A percentile compares a stretch with the other conserved stretches of the same genome.
Conservation (phyloP, 352 stramenopile genomes). For the Pythium oligandrum region DNA sequence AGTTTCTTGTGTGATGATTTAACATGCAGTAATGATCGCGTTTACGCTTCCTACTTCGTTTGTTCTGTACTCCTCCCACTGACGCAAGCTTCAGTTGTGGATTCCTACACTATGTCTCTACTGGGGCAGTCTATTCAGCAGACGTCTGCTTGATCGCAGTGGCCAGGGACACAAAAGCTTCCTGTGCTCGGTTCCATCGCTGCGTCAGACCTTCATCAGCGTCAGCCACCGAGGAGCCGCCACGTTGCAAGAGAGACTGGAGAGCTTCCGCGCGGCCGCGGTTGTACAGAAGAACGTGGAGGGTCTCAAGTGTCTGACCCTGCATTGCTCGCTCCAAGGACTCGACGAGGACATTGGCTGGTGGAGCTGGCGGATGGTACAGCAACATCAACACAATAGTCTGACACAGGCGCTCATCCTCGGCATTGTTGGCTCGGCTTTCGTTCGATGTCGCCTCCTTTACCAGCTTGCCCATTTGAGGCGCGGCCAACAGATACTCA, state of each 20-base stretch:
- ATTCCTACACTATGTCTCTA: no score
- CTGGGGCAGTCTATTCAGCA: no score
- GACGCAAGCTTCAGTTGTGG: no score
- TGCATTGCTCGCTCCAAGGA: slow-evolving; percentile 53
- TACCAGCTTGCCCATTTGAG: slow-evolving; percentile 23
- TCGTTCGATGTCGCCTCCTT: slow-evolving; percentile 14
- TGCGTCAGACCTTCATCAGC: slow-evolving; percentile 43
- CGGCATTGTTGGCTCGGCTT: slow-evolving; percentile 29
- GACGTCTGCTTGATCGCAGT: slow-evolving; percentile 69
- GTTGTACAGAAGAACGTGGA: slow-evolving; percentile 73
- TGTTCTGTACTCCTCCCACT: no score
- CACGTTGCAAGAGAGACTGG: slow-evolving; percentile 71
- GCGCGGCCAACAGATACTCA: slow-evolving; percentile 49
- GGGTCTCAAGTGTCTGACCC: slow-evolving; percentile 51
- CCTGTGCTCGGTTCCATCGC: slow-evolving; percentile 60
- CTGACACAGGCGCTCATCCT: slow-evolving; percentile 66
- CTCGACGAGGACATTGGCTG: slow-evolving; percentile 57
- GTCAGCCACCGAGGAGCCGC: slow-evolving; percentile 46
- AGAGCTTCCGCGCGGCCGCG: slow-evolving; percentile 61
- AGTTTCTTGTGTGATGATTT: neutral
- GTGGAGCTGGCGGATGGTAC: slow-evolving; percentile 70
- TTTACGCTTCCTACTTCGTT: no score
- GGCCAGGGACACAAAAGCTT: slow-evolving; percentile 66
- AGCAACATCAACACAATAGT: slow-evolving; percentile 77
- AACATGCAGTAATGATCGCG: no score